Evolutionary conservation across 1,284 basidiomycete species (phyloP).

Genomic region (Chalciporus sp.): DNA sequence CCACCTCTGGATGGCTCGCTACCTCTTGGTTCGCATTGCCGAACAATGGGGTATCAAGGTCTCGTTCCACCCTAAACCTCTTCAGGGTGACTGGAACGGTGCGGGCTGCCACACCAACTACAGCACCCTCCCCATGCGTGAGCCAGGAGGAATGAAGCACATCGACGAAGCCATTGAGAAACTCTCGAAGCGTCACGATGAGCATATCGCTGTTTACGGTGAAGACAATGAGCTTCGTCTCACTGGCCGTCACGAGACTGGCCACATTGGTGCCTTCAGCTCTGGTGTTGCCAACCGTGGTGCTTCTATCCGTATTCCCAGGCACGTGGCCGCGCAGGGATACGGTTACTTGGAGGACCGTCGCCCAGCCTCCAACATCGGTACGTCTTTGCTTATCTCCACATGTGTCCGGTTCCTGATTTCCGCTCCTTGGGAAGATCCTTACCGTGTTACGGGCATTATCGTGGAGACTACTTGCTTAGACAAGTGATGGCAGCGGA

Average conservation of each 20-base stretch:
- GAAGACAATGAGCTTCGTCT: conserved; percentile 95
- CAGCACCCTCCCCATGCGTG: conserved; percentile 91
- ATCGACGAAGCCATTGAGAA: conserved; percentile 96
- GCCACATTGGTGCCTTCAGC: conserved; percentile 91
- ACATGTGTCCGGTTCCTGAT: conserved; percentile 7
- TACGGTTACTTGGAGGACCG: conserved; percentile 97
- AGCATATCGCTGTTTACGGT: conserved; percentile 97
- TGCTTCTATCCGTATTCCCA: conserved; percentile 92
- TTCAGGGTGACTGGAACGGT: conserved; percentile 99
- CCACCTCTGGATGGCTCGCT: conserved; percentile 97
- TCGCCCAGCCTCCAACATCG: conserved; percentile 97
- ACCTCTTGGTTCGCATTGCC: conserved; percentile 89
- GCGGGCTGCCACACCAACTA: conserved; percentile 97
- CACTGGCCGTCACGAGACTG: conserved; percentile 96
- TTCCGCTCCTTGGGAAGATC: conserved; percentile 52
- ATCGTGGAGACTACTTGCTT: conserved; percentile 90
- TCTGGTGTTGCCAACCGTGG: conserved; percentile 98
- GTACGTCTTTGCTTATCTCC: conserved; percentile 48
- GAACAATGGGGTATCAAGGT: conserved; percentile 99
- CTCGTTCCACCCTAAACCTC: conserved; percentile 99
- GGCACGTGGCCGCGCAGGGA: conserved; percentile 90
- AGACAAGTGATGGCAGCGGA: conserved; percentile 43
- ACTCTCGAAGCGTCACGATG: conserved; percentile 78
- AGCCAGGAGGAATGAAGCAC: conserved; percentile 89
- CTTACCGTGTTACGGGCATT: conserved; percentile 87